Evolutionary conservation across 108 stramenopile species (phyloP).

Genomic region (Cyclostephanos invisitatus): DNA sequence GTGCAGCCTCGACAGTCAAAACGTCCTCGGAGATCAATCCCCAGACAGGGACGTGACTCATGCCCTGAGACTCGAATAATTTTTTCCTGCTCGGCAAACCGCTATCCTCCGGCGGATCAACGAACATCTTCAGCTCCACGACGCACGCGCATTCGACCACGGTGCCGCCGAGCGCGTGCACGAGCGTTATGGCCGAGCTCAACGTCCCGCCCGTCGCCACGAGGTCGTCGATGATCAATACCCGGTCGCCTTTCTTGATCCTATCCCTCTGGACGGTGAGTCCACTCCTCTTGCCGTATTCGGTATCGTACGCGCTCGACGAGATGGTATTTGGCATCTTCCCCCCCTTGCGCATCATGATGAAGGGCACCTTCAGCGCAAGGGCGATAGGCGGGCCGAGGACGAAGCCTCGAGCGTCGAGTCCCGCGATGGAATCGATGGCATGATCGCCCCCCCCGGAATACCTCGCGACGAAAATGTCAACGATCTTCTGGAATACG

Average conservation of each 20-base stretch:
- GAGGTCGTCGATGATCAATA: conserved; percentile 96
- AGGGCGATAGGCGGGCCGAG: conserved; percentile 97
- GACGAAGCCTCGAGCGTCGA: conserved; percentile 96
- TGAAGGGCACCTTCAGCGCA: conserved; percentile 94
- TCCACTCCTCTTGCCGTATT: conserved; percentile 92
- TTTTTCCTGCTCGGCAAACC: conserved; percentile 80
- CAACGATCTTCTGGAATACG: conserved; percentile 88
- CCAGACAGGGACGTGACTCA: conserved; percentile 82
- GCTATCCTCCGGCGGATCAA: conserved; percentile 70
- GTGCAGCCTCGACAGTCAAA: conserved; percentile 70
- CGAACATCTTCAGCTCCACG: conserved; percentile 90
- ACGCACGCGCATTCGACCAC: conserved; percentile 92
- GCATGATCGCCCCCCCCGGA: conserved; percentile 51
- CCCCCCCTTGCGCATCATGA: conserved; percentile 98
- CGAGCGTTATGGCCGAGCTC: conserved; percentile 68
- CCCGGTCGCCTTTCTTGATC: conserved; percentile 81
- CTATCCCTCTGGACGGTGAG: conserved; percentile 91
- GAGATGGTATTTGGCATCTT: conserved; percentile 97
- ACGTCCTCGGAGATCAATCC: conserved; percentile 87
- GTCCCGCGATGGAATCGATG: conserved; percentile 85
- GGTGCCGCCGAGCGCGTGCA: conserved; percentile 72
- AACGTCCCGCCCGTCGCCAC: conserved; percentile 98
- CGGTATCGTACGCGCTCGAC: conserved; percentile 84
- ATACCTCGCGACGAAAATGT: conserved; percentile 86
- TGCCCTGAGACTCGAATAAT: conserved; percentile 61